phyloP scores from a whole-genome alignment of 2,329 filamentous ascomycete genomes.

The Fusarium musae region DNA sequence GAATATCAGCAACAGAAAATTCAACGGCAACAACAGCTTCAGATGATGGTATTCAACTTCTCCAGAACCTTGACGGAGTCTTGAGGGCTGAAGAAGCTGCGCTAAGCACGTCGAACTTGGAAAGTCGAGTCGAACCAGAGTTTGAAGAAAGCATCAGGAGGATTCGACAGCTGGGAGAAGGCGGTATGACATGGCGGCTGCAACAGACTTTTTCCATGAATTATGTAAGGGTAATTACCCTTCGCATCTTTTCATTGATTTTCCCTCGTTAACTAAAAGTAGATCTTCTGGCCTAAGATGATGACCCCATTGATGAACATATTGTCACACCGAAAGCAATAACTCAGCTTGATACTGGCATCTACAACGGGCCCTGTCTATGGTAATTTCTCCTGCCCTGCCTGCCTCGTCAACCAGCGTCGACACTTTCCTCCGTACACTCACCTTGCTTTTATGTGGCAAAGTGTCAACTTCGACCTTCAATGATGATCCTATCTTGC shows the following conservation, averaged over 20 bases:
- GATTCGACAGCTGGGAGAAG: not conserved
- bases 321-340: not conserved
- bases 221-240: not conserved
- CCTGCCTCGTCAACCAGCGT: not conserved
- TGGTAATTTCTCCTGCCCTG: not conserved
- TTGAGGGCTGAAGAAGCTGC: not conserved
- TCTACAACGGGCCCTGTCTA: not conserved
- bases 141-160: not conserved
- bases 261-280: not conserved
- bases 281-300: not conserved
- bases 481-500: not conserved
- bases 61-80: not conserved
- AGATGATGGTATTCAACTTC: not conserved
- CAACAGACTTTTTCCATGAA: not conserved
- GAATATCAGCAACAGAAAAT: not conserved
- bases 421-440: not conserved
- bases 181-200: not conserved
- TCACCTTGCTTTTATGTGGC: not conserved
- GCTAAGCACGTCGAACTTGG: not conserved
- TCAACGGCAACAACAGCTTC: not conserved
- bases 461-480: not conserved
- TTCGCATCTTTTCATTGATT: not conserved
- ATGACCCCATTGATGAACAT: not conserved
- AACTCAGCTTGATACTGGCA: not conserved
- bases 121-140: not conserved